Evolutionary conservation across 805 yeast species (phyloP).

Genomic region (Brettanomyces nanus): DNA sequence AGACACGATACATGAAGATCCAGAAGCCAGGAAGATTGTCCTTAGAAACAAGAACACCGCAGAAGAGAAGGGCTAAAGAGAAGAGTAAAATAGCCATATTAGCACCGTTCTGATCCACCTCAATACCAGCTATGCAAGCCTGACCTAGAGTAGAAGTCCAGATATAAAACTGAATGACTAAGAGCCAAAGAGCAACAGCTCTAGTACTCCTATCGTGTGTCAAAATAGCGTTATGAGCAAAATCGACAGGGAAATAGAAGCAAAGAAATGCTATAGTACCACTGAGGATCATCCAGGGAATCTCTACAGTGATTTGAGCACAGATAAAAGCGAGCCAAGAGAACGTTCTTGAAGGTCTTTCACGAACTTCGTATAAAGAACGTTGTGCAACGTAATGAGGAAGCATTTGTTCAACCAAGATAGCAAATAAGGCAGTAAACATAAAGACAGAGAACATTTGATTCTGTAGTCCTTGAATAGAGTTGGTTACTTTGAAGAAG

Average conservation of each 20-base stretch:
- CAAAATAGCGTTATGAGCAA: constrained; percentile 47
- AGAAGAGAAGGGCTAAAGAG: constrained; percentile 54
- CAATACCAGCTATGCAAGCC: constrained; percentile 45
- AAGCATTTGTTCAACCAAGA: constrained; percentile 49
- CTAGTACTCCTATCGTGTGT: constrained; percentile 36
- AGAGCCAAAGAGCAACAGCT: constrained; percentile 39
- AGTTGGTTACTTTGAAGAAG: constrained; percentile 50
- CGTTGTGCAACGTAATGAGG: constrained; percentile 54
- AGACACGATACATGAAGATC: constrained; percentile 63
- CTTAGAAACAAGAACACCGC: constrained; percentile 62
- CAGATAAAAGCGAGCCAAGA: constrained; percentile 53
- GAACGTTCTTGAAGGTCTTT: constrained; percentile 60
- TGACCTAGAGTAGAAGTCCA: constrained; percentile 51
- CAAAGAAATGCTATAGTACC: constrained; percentile 53
- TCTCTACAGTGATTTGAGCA: constrained; percentile 55
- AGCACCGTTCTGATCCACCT: constrained; percentile 52
- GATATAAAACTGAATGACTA: constrained; percentile 36
- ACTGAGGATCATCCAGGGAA: constrained; percentile 49
- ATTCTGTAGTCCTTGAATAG: constrained; percentile 64
- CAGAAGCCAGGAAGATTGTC: constrained; percentile 43
- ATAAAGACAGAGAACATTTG: constrained; percentile 70
- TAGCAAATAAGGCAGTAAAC: constrained; percentile 47
- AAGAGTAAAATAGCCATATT: constrained; percentile 46
- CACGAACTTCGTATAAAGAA: constrained; percentile 59
- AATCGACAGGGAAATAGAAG: constrained; percentile 64